These are phyloP conservation scores for Mycena sp. DNA, from an alignment of 1,284 basidiomycete species.

Conservation along the genomic window DNA sequence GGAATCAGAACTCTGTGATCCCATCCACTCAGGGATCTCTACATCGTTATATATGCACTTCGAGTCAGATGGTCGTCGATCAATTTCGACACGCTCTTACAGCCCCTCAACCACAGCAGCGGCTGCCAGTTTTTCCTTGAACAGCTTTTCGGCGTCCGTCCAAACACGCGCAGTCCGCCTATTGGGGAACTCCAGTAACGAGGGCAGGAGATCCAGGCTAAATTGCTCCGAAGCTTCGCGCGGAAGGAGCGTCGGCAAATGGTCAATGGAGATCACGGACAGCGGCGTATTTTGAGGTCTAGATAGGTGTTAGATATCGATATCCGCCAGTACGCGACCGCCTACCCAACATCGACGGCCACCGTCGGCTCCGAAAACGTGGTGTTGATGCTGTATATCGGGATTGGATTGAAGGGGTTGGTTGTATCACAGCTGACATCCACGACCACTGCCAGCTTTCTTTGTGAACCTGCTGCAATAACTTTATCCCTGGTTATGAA, in stretches of 20 bases:
- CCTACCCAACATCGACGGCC: constrained; percentile 82
- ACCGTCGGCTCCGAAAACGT: constrained; percentile 96
- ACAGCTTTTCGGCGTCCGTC: constrained; percentile 91
- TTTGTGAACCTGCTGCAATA: constrained; percentile 70
- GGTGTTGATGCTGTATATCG: constrained; percentile 96
- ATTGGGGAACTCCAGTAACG: constrained; percentile 81
- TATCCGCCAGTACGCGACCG: constrained; percentile 30
- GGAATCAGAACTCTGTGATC: too few species aligned
- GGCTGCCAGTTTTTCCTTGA: constrained; percentile 79
- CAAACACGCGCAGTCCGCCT: constrained; percentile 81
- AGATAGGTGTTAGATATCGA: constrained; percentile 25
- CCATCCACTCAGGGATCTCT: too few species aligned
- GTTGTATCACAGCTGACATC: constrained; percentile 99
- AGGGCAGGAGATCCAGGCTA: constrained; percentile 89
- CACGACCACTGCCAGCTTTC: constrained; percentile 88
- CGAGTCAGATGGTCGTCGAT: too few species aligned
- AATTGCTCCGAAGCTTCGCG: constrained; percentile 98
- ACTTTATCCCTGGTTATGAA: constrained; percentile 88
- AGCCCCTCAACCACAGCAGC: constrained; percentile 58
- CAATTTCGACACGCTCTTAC: background rate
- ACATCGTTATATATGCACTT: too few species aligned
- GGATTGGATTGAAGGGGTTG: constrained; percentile 98
- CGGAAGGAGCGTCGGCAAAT: constrained; percentile 95
- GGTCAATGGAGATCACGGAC: constrained; percentile 96
- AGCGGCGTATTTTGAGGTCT: constrained; percentile 68